A percentile compares a stretch with the other conserved stretches of the same genome.
Evolutionary conservation across 2,329 filamentous ascomycete genomes (phyloP).

Genomic region (Berkeleyomyces basicola): DNA sequence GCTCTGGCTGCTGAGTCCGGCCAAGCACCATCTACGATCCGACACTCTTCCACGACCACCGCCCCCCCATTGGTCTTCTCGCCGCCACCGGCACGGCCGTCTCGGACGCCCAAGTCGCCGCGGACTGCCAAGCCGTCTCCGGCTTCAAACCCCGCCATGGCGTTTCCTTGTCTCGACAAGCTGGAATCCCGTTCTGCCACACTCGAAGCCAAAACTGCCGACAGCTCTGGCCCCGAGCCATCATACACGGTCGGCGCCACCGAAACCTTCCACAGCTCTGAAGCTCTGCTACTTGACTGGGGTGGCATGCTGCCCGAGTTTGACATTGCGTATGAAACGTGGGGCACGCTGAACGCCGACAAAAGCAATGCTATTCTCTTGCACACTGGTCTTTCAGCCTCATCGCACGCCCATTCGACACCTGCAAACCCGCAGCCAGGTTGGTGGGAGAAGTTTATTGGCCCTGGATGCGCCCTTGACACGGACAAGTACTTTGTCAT

Average conservation of each 20-base stretch:
- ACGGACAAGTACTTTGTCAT: slow-evolving; percentile 86
- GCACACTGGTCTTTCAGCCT: slow-evolving; percentile 91
- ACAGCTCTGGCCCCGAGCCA: slow-evolving; percentile 70
- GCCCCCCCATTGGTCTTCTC: not conserved
- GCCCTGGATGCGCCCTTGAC: slow-evolving; percentile 67
- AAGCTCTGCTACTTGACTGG: slow-evolving; percentile 79
- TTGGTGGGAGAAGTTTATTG: slow-evolving; percentile 99
- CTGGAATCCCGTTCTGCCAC: slow-evolving; percentile 62
- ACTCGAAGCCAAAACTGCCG: slow-evolving; percentile 35
- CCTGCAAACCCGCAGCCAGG: slow-evolving; percentile 68
- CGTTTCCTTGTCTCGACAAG: slow-evolving; percentile 79
- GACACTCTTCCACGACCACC: not conserved
- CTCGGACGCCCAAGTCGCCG: not conserved
- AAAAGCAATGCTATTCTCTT: slow-evolving; percentile 80
- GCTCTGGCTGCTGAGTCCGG: not conserved
- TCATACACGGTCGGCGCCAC: slow-evolving; percentile 87
- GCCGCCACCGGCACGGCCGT: slow-evolving; percentile 1
- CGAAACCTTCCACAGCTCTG: slow-evolving; percentile 53
- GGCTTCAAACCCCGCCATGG: slow-evolving; percentile 67
- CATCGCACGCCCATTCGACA: slow-evolving; percentile 92
- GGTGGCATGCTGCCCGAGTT: slow-evolving; percentile 82
- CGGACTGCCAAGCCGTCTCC: slow-evolving; percentile 10
- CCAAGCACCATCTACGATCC: not conserved
- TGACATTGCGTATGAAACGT: slow-evolving; percentile 82
- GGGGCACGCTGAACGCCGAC: slow-evolving; percentile 66